phyloP scores from a whole-genome alignment of 495 filamentous ascomycete species.

The Diplogelasinospora grovesii region DNA sequence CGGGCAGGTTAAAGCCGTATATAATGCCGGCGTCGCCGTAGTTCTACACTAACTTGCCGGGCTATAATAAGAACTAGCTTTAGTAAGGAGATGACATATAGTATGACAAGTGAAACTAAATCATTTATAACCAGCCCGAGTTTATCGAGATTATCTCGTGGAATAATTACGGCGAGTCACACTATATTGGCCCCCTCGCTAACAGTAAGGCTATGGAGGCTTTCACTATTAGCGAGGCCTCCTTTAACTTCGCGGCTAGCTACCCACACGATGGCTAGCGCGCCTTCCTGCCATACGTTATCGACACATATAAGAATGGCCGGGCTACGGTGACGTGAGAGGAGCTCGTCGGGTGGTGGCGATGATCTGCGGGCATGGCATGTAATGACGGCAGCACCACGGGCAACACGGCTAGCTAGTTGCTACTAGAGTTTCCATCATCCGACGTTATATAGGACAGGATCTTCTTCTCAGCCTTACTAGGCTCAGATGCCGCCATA shows the following conservation, averaged over 20 bases:
- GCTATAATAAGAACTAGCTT: conserved; percentile 63
- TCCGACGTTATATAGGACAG: too few species aligned
- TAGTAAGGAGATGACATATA: conserved; percentile 60
- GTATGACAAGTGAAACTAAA: conserved; percentile 64
- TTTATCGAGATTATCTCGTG: conserved; percentile 22
- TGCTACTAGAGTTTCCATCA: too few species aligned
- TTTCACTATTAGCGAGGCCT: conserved; percentile 32
- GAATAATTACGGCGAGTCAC: conserved; percentile 38
- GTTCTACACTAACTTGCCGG: conserved; percentile 59
- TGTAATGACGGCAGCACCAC: too few species aligned
- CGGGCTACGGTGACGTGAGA: too few species aligned
- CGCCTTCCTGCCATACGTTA: conserved; percentile 50
- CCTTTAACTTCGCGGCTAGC: conserved; percentile 35
- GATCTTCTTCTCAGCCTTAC: too few species aligned
- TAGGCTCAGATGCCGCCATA: too few species aligned
- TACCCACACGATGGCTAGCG: conserved; percentile 33
- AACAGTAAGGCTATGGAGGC: conserved; percentile 38
- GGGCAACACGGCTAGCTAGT: too few species aligned
- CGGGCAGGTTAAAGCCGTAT: conserved; percentile 20
- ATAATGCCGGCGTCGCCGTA: conserved; percentile 71
- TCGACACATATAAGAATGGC: conserved; percentile 54
- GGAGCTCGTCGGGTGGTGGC: too few species aligned
- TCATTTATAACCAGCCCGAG: conserved; percentile 50
- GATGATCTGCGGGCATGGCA: too few species aligned
- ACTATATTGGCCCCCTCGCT: conserved; percentile 39